These are phyloP conservation scores for Arthroderma sp. DNA, from an alignment of 2,329 filamentous ascomycete genomes.

Conservation along the genomic window DNA sequence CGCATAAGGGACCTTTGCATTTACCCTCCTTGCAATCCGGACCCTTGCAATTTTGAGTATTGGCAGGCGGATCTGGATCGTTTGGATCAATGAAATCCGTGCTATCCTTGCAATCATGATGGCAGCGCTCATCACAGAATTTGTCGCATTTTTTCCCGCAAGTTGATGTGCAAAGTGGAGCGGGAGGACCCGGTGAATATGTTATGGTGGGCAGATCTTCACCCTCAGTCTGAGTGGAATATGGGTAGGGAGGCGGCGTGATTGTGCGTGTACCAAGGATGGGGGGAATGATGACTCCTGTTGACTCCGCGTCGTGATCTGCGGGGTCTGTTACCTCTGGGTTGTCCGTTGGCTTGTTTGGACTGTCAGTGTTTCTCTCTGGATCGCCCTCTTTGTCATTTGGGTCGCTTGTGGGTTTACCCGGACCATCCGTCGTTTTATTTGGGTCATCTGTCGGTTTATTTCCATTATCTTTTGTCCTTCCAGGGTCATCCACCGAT, in stretches of 20 bases:
- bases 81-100: conserved; percentile 4
- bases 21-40: conserved; percentile 1
- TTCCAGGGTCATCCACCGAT: too few species aligned
- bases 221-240: neutral
- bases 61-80: neutral
- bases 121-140: conserved; percentile 1
- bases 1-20: conserved; percentile 1
- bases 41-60: neutral
- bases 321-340: too few species aligned
- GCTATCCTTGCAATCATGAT: neutral
- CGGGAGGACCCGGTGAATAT: conserved; percentile 2
- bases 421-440: too few species aligned
- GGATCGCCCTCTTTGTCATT: too few species aligned
- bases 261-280: conserved; percentile 1
- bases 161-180: neutral
- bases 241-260: conserved; percentile 3
- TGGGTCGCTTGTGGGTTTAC: too few species aligned
- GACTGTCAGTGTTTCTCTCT: too few species aligned
- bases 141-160: conserved; percentile 4
- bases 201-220: conserved; percentile 1
- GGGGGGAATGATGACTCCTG: neutral
- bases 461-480: too few species aligned
- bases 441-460: too few species aligned
- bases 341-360: too few species aligned
- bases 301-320: too few species aligned